Evolutionary conservation across 2,329 filamentous ascomycete species (phyloP), one percentile per base, ranked within the genome.

Genomic region (Scedosporium boydii): DNA sequence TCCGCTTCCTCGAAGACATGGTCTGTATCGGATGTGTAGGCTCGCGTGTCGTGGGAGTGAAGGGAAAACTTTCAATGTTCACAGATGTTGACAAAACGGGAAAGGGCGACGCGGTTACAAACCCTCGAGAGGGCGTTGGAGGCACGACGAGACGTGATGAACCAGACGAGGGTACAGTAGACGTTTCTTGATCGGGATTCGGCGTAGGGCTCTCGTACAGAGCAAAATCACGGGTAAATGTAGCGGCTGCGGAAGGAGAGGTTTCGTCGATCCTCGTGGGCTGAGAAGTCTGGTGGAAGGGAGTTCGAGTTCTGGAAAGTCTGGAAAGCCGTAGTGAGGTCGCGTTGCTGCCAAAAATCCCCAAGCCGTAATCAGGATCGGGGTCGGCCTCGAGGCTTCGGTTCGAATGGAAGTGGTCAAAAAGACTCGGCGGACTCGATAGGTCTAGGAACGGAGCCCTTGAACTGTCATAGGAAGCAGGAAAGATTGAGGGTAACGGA

Each of bases 1-100:
- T 62, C 29, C 60, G 48, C 60, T 62, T 62, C n/a, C 60, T 27
- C 10, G 60, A 38, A n/a, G 60, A 62, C 60, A 58, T 58, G 27
- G 21, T 58, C n/a, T 16, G 58, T 44, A 41, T 23, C 18, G 29
- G 26, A 21, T 53, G 2, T 26, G 14, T 16, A 41, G 26, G n/a
- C 16, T 48, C 14, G 38, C 18, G 41, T 29, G 12, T n/a, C 7
- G 16, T 26, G 38, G 42, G 34, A 9, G 58, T 51, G n/a, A 4
- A 48, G n/a, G 41, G 2, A 7, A 44, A 51, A 18, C 29, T 29
- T 9, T 26, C 38, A 12, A 9, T 23, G 41, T 29, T 51, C 42
- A 23, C 23, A 34, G 38, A 41, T 21, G 41, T 38, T 14, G 38
- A 60, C 9, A 48, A 48, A 18, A 23, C n/a, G 18, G 42, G 14